Evolutionary conservation across 2,329 filamentous ascomycete genomes (phyloP), one percentile per base, ranked within the genome.

Genomic region (Stemphylium vesicarium): DNA sequence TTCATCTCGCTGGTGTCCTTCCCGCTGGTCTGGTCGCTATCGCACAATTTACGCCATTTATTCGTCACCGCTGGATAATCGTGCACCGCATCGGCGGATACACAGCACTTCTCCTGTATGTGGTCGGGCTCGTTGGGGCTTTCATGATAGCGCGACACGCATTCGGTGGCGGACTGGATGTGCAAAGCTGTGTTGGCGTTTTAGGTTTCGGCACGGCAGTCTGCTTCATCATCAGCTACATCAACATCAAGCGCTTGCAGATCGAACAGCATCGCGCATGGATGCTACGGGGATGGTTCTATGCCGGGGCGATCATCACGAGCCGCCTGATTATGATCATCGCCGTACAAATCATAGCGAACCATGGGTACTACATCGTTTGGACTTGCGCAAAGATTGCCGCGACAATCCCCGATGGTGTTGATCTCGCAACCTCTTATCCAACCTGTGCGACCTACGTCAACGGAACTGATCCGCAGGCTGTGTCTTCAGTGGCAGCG

Each of bases 71-170:
- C 59, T 64, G 73, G 46, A 72, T 85, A 1, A 54, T 83, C 2
- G 68, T 88, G 18, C 87, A 89, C 64, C 82, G 86, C 0, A 78
- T 88, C 50, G 85, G 82, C 47, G 87, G 87, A 1, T 88, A 88
- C 56, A 32, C 82, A 4, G 68, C 85, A 47, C 53, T 84, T 0
- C 50, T 83, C 0, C 73, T 88, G 0, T 75, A 81, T 2, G 24
- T 81, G 0, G 50, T 81, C 4, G 75, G 76, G 12, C 80, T 81
- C 2, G 75, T 75, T 0, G 82, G 82, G 0, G 84, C 81, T 0
- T 57, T 87, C 1, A 82, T 88, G 75, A 81, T 87, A 16, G 72
- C 76, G 0, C 76, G 79, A 0, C 75, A 75, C 24, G 70, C 81
- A 0, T 83, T 86, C 60, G 85, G 85, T 1, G 86, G 86, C 1